phyloP scores from a whole-genome alignment of 805 yeast species.

The Nakazawaea sp. region DNA sequence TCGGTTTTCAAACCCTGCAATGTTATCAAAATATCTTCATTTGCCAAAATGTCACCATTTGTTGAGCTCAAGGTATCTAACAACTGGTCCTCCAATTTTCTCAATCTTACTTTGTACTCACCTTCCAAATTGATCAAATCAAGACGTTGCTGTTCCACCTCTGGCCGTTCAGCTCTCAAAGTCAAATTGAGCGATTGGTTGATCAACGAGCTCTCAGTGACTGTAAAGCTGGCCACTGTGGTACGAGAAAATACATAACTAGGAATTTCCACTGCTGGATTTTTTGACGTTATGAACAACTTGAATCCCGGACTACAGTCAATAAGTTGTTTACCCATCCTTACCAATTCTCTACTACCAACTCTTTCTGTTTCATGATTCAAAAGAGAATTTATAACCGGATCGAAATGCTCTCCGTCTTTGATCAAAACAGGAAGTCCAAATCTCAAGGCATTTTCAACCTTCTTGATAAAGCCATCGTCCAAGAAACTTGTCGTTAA shows the following conservation, averaged over 20 bases:
- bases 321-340: constrained; percentile 54
- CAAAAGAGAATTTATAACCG: constrained; percentile 58
- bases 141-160: constrained; percentile 49
- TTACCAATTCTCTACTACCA: constrained; percentile 65
- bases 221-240: constrained; percentile 59
- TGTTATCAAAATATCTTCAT: constrained; percentile 49
- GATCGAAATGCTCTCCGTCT: constrained; percentile 80
- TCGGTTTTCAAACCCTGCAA: constrained; percentile 64
- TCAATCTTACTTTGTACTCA: constrained; percentile 49
- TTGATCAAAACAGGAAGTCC: constrained; percentile 70
- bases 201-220: constrained; percentile 64
- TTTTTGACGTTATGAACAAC: constrained; percentile 55
- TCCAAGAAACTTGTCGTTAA: constrained; percentile 67
- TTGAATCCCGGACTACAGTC: constrained; percentile 63
- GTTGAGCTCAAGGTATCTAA: constrained; percentile 51
- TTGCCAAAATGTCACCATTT: constrained; percentile 60
- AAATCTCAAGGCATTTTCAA: constrained; percentile 79
- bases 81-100: constrained; percentile 50
- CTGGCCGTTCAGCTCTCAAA: constrained; percentile 54
- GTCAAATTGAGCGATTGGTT: constrained; percentile 54
- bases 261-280: constrained; percentile 38
- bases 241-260: constrained; percentile 59
- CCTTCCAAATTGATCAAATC: constrained; percentile 50
- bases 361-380: constrained; percentile 50
- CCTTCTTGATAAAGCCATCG: constrained; percentile 52